These are phyloP conservation scores for Thermomyces lanuginosus DNA, from an alignment of 2,329 filamentous ascomycete genomes.

Conservation along the genomic window DNA sequence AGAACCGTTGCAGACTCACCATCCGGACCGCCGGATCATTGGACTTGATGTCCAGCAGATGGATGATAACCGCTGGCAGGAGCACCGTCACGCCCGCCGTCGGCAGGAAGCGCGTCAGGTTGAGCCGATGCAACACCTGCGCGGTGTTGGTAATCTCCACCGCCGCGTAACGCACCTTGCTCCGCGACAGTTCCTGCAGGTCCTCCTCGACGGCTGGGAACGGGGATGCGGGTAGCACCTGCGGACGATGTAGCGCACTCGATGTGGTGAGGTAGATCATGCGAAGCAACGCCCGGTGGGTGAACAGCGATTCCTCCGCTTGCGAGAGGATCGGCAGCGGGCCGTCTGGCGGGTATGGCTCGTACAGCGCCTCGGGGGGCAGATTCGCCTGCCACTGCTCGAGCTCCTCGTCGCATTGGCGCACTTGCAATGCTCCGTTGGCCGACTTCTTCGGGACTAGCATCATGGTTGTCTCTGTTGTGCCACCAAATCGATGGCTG, in stretches of 20 bases:
- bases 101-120: conserved; percentile 64
- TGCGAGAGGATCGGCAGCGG: conserved; percentile 38
- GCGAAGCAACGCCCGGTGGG: conserved; percentile 75
- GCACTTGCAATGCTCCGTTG: conserved; percentile 65
- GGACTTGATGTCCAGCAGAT: conserved; percentile 82
- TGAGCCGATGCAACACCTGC: conserved; percentile 53
- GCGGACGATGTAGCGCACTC: conserved; percentile 77
- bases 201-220: conserved; percentile 42
- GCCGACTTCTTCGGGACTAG: conserved; percentile 75
- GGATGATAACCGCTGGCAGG: conserved; percentile 82
- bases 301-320: conserved; percentile 35
- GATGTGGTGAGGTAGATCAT: conserved; percentile 90
- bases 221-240: conserved; percentile 64
- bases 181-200: conserved; percentile 65
- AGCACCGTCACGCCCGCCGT: conserved; percentile 85
- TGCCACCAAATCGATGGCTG: conserved; percentile 57
- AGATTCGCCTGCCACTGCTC: conserved; percentile 60
- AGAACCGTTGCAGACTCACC: conserved; percentile 63
- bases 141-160: conserved; percentile 74
- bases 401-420: conserved; percentile 62
- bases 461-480: conserved; percentile 71
- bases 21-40: conserved; percentile 55
- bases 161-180: conserved; percentile 69
- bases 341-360: not conserved
- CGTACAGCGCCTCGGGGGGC: conserved; percentile 56